Base-by-base conservation (phyloP, 2,329 filamentous ascomycete species). In the Berkeleyomyces basicola region DNA sequence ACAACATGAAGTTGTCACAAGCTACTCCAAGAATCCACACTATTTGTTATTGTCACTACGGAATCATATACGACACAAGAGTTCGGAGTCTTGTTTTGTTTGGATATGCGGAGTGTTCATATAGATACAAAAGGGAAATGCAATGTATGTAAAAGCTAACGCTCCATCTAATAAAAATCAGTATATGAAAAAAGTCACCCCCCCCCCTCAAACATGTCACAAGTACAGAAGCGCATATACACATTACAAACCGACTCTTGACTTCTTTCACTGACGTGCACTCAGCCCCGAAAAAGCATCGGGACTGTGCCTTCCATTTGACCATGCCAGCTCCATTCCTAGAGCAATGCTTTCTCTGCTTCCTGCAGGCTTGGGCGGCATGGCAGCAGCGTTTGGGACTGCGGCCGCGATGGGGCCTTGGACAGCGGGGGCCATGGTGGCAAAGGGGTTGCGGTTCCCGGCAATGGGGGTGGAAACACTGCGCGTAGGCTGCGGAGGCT, bases 211-310 rank as follows among this genome's bases (percentile, higher is more conserved):
- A 9, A 44, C 42, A 44, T 14, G n/a, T 14, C 6, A 4, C 47
- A 23, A n/a, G 16, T 36, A 11, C 47, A 31, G 23, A 23, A 23
- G 23, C 23, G 23, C 23, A 23, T 23, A 23, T 23, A 23, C 9
- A 36, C 51, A 39, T 14, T 40, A 57, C 36, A 10, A 11, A 6
- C 14, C 51, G 10, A 37, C 53, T 11, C 9, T 4, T 4, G n/a
- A 44, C 4, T 7, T 14, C 42, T 4, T 11, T 59, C 60, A 66
- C 63, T 80, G 78, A 67, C 80, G 76, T 61, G 86, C 82, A 68
- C 86, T 89, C 66, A 91, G 75, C 59, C 85, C 87, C 2, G 87
- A 83, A 77, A 90, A 91, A 11, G 87, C 87, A 72, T 91, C 87
- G 3, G 87, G 87, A 68, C 86, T 90, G 69, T 90, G 87, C 49